Evolutionary conservation across 495 filamentous ascomycete species (phyloP).

Genomic region (Aspergillus wentii): DNA sequence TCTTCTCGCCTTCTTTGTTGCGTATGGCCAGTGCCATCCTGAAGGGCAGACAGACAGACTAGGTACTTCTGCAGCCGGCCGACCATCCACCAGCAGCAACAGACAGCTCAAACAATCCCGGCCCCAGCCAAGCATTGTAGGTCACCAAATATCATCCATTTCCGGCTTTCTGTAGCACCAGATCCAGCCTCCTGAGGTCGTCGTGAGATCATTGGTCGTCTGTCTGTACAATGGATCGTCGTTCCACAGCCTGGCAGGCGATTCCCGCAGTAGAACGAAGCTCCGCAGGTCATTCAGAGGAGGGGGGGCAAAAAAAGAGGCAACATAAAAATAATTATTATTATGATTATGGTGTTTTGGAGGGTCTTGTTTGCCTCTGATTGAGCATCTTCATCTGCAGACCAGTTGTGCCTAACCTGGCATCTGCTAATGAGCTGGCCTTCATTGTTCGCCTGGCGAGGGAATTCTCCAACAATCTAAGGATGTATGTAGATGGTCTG

Average conservation of each 20-base stretch:
- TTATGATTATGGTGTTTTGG: neutral
- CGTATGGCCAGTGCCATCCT: slow-evolving; percentile 14
- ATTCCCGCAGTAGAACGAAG: slow-evolving; percentile 15
- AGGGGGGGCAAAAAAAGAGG: neutral
- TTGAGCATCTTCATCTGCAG: neutral
- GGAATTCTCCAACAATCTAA: too few species aligned
- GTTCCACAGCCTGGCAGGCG: slow-evolving; percentile 10
- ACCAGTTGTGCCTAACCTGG: too few species aligned
- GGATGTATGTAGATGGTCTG: too few species aligned
- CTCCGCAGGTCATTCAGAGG: slow-evolving; percentile 5
- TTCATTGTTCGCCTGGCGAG: too few species aligned
- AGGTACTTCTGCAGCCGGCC: slow-evolving; percentile 11
- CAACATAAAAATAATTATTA: neutral
- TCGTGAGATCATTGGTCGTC: slow-evolving; percentile 9
- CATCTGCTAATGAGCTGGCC: too few species aligned
- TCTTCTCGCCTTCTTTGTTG: neutral
- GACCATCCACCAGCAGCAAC: slow-evolving; percentile 10
- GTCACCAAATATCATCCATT: slow-evolving; percentile 8
- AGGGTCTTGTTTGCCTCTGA: slow-evolving; percentile 1
- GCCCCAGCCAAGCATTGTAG: slow-evolving; percentile 9
- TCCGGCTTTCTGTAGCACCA: slow-evolving; percentile 14
- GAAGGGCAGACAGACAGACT: too few species aligned
- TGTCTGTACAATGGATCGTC: slow-evolving; percentile 10
- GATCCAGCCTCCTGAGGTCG: slow-evolving; percentile 12
- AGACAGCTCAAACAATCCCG: slow-evolving; percentile 7